These are phyloP conservation scores for peach (Prunus persica) DNA, from an alignment of 306 rosid genomes.

Conservation along the genomic window DNA sequence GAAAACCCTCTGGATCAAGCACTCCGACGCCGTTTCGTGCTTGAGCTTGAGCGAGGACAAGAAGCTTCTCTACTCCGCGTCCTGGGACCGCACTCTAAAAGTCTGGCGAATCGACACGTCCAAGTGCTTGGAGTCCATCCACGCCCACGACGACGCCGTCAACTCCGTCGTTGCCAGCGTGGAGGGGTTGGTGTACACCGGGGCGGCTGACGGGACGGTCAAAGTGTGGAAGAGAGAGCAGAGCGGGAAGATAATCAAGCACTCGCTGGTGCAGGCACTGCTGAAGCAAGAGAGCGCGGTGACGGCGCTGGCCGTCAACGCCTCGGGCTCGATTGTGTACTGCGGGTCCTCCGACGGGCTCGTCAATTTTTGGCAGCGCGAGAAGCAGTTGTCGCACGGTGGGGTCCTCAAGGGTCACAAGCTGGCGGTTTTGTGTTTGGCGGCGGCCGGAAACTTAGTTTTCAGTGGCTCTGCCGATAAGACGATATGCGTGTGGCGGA, in stretches of 20 bases:
- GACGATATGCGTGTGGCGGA: slow-evolving; percentile 78
- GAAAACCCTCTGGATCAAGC: slow-evolving; percentile 72
- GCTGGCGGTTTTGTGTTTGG: slow-evolving; percentile 72
- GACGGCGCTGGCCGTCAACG: slow-evolving; percentile 58
- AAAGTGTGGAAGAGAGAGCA: slow-evolving; percentile 63
- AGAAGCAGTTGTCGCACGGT: slow-evolving; percentile 50
- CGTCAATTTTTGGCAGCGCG: slow-evolving; percentile 72
- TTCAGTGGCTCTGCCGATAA: slow-evolving; percentile 88
- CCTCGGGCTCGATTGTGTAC: slow-evolving; percentile 47
- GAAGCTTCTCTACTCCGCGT: slow-evolving; percentile 55
- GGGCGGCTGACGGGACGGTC: slow-evolving; percentile 91
- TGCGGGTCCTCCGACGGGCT: slow-evolving; percentile 84
- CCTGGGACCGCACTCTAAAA: slow-evolving; percentile 82
- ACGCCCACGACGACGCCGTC: slow-evolving; percentile 76
- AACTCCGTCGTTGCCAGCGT: slow-evolving; percentile 60
- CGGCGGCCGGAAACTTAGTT: slow-evolving; percentile 52
- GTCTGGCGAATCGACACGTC: slow-evolving; percentile 72
- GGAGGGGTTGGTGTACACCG: slow-evolving; percentile 50
- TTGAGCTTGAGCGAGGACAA: slow-evolving; percentile 52
- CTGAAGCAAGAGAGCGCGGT: slow-evolving; percentile 84
- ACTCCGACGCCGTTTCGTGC: slow-evolving; percentile 84
- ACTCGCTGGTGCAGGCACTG: slow-evolving; percentile 44
- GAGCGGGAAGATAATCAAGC: slow-evolving; percentile 45
- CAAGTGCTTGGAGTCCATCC: slow-evolving; percentile 71
- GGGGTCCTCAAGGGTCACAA: slow-evolving; percentile 81